Percentiles rank a stretch among this genome's conserved stretches.
phyloP scores from a whole-genome alignment of 176 grass and related monocot species.

The Bonia amplexicaulis region DNA sequence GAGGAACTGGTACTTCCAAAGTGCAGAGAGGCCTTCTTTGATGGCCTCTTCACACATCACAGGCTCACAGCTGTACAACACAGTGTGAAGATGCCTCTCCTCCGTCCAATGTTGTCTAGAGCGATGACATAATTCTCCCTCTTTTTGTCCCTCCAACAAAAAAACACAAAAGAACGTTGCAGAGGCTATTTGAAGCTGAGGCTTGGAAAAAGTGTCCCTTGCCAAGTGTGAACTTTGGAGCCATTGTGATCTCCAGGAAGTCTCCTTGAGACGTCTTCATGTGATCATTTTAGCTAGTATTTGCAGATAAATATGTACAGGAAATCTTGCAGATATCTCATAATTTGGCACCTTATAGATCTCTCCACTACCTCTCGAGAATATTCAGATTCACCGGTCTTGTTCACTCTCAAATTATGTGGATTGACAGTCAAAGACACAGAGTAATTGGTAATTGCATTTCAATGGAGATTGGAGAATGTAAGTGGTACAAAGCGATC shows the following conservation, averaged over 20 bases:
- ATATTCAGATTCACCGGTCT: slow-evolving; percentile 38
- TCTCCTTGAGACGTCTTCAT: neutral
- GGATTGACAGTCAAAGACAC: slow-evolving; percentile 30
- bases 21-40: neutral
- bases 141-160: slow-evolving; percentile 29
- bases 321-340: slow-evolving; percentile 1
- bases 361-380: slow-evolving; percentile 34
- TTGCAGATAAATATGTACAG: neutral
- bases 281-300: neutral
- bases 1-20: slow-evolving; percentile 2
- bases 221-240: neutral
- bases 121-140: slow-evolving; percentile 13
- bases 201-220: slow-evolving; percentile 1
- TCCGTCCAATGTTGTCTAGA: slow-evolving; percentile 33
- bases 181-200: neutral
- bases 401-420: slow-evolving; percentile 1
- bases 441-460: slow-evolving; percentile 24
- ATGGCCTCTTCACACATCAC: neutral
- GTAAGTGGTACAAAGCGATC: slow-evolving; percentile 11
- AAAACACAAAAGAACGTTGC: neutral
- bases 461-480: slow-evolving; percentile 16
- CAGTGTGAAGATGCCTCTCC: slow-evolving; percentile 32
- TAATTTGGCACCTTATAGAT: slow-evolving; percentile 23
- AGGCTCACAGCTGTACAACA: slow-evolving; percentile 26
- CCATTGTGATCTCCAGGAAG: neutral